These are phyloP conservation scores for Gnomoniopsis smithogilvyi DNA, from an alignment of 2,329 filamentous ascomycete genomes.

Conservation along the genomic window DNA sequence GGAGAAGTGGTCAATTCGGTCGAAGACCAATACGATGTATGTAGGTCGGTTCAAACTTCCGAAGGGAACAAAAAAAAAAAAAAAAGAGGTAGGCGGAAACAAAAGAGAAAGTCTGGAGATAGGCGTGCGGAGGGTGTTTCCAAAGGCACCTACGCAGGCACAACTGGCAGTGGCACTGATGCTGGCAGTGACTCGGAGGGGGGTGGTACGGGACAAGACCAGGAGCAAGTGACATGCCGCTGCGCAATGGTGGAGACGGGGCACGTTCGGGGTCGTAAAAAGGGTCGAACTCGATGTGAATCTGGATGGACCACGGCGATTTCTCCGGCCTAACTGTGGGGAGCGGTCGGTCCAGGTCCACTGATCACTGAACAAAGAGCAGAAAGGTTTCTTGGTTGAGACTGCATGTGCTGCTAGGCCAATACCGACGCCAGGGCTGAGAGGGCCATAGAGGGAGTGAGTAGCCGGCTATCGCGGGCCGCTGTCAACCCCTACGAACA, in stretches of 20 bases:
- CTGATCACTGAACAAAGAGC: slow-evolving; percentile 15
- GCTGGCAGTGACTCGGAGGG: no score
- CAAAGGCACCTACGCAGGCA: slow-evolving; percentile 3
- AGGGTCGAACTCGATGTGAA: slow-evolving; percentile 25
- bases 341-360: slow-evolving; percentile 29
- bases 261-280: slow-evolving; percentile 14
- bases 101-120: slow-evolving; percentile 20
- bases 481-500: slow-evolving; percentile 3
- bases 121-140: slow-evolving; percentile 11
- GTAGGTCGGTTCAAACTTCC: no score
- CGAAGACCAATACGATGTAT: not conserved
- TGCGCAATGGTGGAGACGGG: slow-evolving; percentile 12
- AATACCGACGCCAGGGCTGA: slow-evolving; percentile 3
- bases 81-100: no score
- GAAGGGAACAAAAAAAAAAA: no score
- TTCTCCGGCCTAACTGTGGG: slow-evolving; percentile 59
- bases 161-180: slow-evolving; percentile 5
- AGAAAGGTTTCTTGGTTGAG: slow-evolving; percentile 28
- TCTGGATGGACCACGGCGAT: slow-evolving; percentile 46
- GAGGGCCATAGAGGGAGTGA: no score
- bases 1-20: not conserved
- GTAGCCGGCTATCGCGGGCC: slow-evolving; percentile 13
- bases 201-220: not conserved
- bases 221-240: not conserved
- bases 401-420: slow-evolving; percentile 15